Evolutionary conservation across 2,329 filamentous ascomycete genomes (phyloP).

Genomic region (Trichothecium sympodiale): DNA sequence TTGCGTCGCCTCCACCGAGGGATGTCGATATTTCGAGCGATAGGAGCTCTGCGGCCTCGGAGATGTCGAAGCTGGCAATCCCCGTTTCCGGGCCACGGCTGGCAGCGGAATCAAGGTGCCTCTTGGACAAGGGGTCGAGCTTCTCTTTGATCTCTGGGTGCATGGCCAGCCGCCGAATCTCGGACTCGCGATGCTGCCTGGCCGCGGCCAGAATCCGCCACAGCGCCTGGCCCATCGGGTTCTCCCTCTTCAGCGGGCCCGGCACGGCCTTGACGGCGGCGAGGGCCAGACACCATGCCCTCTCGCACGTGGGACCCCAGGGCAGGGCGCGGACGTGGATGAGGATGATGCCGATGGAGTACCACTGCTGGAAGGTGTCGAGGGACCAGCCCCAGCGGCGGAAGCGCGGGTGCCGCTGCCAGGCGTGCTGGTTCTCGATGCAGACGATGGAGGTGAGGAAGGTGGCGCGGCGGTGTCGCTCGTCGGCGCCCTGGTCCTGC

Average conservation of each 20-base stretch:
- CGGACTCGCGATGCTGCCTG: constrained; percentile 21
- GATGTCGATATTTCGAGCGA: no score
- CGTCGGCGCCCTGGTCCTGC: no score
- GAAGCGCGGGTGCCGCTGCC: no score
- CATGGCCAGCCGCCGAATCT: constrained; percentile 20
- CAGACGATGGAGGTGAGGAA: no score
- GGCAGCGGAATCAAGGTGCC: no score
- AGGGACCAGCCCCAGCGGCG: background rate
- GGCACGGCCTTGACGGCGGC: constrained; percentile 26
- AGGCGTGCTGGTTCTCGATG: no score
- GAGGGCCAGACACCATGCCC: constrained; percentile 24
- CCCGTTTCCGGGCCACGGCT: no score
- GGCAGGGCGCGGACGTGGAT: background rate
- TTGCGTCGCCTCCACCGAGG: no score
- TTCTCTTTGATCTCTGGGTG: constrained; percentile 13
- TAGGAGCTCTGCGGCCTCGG: no score
- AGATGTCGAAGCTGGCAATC: no score
- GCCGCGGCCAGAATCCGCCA: constrained; percentile 26
- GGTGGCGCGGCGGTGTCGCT: no score
- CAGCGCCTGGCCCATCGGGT: constrained; percentile 28
- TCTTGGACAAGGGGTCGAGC: no score
- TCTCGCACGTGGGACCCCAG: background rate
- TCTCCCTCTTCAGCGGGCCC: constrained; percentile 16
- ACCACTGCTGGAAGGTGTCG: background rate
- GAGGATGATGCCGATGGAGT: background rate